These are phyloP conservation scores for Plasmodium yoelii DNA, from an alignment of 169 alveolate genomes.

Conservation along the genomic window DNA sequence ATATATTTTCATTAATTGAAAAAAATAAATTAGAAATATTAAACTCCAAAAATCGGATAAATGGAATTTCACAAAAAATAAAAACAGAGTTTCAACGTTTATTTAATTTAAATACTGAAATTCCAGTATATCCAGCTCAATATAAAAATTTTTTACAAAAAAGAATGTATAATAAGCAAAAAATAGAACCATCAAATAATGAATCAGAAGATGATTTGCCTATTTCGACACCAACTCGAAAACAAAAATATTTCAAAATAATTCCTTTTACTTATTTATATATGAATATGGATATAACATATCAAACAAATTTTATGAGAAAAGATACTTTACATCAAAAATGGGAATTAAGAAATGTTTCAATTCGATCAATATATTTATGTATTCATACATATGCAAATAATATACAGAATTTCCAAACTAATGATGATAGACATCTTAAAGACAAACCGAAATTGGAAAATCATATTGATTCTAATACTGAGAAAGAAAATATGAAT, in stretches of 20 bases:
- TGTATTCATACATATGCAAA: constrained; percentile 59
- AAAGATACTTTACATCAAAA: constrained; percentile 64
- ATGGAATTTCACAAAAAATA: constrained; percentile 15
- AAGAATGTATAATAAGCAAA: constrained; percentile 11
- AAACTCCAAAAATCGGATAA: constrained; percentile 27
- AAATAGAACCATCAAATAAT: not conserved
- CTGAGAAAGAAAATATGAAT: not conserved
- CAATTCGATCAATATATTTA: constrained; percentile 59
- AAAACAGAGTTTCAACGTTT: constrained; percentile 37
- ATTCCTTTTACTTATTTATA: constrained; percentile 67
- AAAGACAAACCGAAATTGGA: not conserved
- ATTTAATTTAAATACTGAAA: constrained; percentile 25
- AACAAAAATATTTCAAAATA: constrained; percentile 39
- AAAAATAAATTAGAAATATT: constrained; percentile 7
- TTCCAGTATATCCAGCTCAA: constrained; percentile 72
- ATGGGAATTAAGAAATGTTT: constrained; percentile 54
- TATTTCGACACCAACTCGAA: not conserved
- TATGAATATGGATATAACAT: constrained; percentile 43
- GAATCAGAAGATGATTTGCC: not conserved
- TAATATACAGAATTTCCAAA: not conserved
- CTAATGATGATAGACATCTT: not conserved
- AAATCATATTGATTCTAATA: not conserved
- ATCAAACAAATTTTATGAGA: constrained; percentile 28
- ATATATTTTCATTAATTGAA: constrained; percentile 21
- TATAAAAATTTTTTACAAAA: constrained; percentile 40